Evolutionary conservation across 2,329 filamentous ascomycete species (phyloP).

Genomic region (Claviceps purpurea): DNA sequence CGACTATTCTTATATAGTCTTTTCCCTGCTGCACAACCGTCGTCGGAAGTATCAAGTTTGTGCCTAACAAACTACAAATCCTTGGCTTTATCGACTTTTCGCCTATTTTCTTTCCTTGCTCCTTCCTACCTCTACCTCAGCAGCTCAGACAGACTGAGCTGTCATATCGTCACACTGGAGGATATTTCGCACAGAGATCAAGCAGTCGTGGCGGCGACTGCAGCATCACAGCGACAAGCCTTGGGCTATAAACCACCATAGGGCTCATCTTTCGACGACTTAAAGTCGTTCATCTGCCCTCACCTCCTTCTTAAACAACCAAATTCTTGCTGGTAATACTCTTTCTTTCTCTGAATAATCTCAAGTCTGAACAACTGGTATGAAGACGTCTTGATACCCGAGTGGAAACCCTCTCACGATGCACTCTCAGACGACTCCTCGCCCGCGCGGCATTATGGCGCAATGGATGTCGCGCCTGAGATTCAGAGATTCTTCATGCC

Average conservation of each 20-base stretch:
- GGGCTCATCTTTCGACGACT: not conserved
- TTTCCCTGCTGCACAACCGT: not conserved
- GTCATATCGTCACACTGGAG: conserved; percentile 10
- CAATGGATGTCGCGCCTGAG: conserved; percentile 1
- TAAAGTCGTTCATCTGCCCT: not conserved
- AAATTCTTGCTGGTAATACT: not conserved
- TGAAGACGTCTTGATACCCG: conserved; percentile 3
- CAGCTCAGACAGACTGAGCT: conserved; percentile 8
- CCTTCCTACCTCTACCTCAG: not conserved
- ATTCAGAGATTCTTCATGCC: conserved; percentile 1
- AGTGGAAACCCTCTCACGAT: conserved; percentile 2
- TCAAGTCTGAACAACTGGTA: conserved; percentile 4
- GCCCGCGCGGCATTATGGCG: not conserved
- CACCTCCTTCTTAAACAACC: not conserved
- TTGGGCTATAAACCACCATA: conserved; percentile 8
- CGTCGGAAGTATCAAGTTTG: not conserved
- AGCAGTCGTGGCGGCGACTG: conserved; percentile 10
- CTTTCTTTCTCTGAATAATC: not conserved
- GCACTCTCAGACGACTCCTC: not conserved
- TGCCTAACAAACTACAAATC: not conserved
- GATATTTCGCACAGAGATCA: conserved; percentile 1
- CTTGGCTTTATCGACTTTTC: not conserved
- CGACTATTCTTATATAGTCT: not conserved
- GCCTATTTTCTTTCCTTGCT: not conserved
- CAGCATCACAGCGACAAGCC: conserved; percentile 2